Evolutionary conservation across 139 green algal species (phyloP), one percentile per base, ranked within the genome.

Genomic region (Spirogloea muscicola): DNA sequence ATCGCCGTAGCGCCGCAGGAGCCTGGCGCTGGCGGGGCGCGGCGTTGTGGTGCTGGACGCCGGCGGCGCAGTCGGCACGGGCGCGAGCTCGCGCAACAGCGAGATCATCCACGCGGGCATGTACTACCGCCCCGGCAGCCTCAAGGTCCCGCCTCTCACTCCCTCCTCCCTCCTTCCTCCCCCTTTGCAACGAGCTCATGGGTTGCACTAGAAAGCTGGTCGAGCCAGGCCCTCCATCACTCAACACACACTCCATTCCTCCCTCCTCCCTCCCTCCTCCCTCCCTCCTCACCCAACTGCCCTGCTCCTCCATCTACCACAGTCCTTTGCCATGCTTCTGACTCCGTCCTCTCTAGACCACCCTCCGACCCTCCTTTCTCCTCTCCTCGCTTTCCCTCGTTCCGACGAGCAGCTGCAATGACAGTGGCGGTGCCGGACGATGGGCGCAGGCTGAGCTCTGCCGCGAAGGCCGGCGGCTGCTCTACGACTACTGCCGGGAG

Each of bases 1-100:
- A n/a, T n/a, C n/a, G n/a, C n/a, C n/a, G n/a, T n/a, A n/a, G n/a
- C n/a, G n/a, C n/a, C n/a, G n/a, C n/a, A n/a, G n/a, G 62, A 27
- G n/a, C 37, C 43, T 71, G 44, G 42, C 62, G 13, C 18, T 0
- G 57, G 67, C 46, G 27, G 70, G 61, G n/a, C 25, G 41, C 31
- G 60, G 62, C 42, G 70, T 79, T 29, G 41, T 73, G 61, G 42
- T 79, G 70, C 18, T 79, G 39, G 70, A 79, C 60, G 61, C 42
- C 29, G 46, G 29, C 3, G 9, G 1, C 0, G 38, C 1, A 0
- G 13, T 79, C 7, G 70, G 60, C 16, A 58, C 27, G 4, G 60
- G 36, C 18, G 60, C 41, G 13, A 79, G 60, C 70, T 62, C 59
- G 58, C 16, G 61, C 3, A 79, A 79, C 70, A 79, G 70, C 40